These are phyloP conservation scores for Talaromyces sp. DNA, from an alignment of 2,329 filamentous ascomycete genomes.

Conservation along the genomic window DNA sequence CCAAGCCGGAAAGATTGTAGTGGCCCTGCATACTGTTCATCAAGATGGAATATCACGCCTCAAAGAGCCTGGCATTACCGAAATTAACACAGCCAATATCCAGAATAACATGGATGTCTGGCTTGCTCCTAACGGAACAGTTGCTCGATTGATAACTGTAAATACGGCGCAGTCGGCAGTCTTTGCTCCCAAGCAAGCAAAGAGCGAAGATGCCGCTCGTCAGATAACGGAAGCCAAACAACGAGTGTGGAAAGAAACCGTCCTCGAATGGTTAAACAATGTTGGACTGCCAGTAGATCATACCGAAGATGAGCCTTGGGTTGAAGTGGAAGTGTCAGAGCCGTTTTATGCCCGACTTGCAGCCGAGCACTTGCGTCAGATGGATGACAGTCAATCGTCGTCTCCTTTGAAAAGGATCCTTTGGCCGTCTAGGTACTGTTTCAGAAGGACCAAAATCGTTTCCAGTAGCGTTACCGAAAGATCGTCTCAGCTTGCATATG, in stretches of 20 bases:
- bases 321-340: constrained; percentile 42
- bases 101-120: constrained; percentile 36
- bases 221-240: constrained; percentile 20
- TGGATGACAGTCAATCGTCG: constrained; percentile 27
- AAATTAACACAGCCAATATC: constrained; percentile 20
- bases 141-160: constrained; percentile 33
- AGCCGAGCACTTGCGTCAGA: constrained; percentile 31
- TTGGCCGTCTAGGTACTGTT: constrained; percentile 46
- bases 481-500: constrained; percentile 19
- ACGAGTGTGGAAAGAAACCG: constrained; percentile 36
- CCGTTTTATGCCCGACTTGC: constrained; percentile 38
- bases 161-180: constrained; percentile 23
- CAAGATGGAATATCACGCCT: constrained; percentile 38
- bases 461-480: constrained; percentile 19
- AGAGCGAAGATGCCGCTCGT: constrained; percentile 17
- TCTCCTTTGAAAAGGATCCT: constrained; percentile 41
- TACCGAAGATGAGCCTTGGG: constrained; percentile 35
- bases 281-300: constrained; percentile 34
- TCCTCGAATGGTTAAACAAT: constrained; percentile 36
- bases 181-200: constrained; percentile 23
- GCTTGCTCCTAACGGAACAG: constrained; percentile 40
- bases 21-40: constrained; percentile 35
- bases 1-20: constrained; percentile 34
- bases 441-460: constrained; percentile 31
- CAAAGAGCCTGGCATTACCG: constrained; percentile 22